phyloP scores from a whole-genome alignment of 2,329 filamentous ascomycete species.

The Niveomyces coronatus region DNA sequence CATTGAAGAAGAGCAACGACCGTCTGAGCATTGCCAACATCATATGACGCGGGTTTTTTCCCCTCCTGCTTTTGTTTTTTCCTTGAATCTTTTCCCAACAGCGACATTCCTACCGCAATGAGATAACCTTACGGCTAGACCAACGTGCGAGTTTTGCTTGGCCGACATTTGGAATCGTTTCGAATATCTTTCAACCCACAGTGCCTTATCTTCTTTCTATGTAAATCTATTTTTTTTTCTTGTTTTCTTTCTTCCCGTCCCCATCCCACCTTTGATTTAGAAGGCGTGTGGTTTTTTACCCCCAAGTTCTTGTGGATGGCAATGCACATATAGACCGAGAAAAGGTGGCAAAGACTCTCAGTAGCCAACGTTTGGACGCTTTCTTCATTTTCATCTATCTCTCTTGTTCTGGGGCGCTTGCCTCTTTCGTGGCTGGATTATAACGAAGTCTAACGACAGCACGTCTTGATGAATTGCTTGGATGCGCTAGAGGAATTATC shows the following conservation, averaged over 20 bases:
- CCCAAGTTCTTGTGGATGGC: too few relatives aligned
- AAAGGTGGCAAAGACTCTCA: too few relatives aligned
- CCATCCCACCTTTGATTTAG: not conserved
- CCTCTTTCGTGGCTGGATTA: not conserved
- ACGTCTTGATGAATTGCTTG: slow-evolving; percentile 7
- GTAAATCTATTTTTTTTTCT: not conserved
- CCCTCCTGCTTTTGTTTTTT: not conserved
- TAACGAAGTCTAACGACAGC: slow-evolving; percentile 5
- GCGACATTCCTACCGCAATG: too few relatives aligned
- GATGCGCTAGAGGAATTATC: too few relatives aligned
- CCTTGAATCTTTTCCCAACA: too few relatives aligned
- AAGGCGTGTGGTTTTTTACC: not conserved
- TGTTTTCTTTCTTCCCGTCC: not conserved
- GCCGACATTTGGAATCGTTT: not conserved
- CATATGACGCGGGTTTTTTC: slow-evolving; percentile 24
- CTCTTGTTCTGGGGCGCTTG: not conserved
- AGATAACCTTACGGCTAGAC: not conserved
- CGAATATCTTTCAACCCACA: slow-evolving; percentile 1
- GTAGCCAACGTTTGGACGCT: not conserved
- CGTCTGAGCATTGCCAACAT: slow-evolving; percentile 35
- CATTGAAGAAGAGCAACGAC: slow-evolving; percentile 18
- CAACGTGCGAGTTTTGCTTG: not conserved
- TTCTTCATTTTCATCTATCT: not conserved
- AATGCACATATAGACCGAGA: too few relatives aligned
- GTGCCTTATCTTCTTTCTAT: not conserved